Conservation (phyloP, 306 rosid species). For the Oxytropis ochrocephala region DNA sequence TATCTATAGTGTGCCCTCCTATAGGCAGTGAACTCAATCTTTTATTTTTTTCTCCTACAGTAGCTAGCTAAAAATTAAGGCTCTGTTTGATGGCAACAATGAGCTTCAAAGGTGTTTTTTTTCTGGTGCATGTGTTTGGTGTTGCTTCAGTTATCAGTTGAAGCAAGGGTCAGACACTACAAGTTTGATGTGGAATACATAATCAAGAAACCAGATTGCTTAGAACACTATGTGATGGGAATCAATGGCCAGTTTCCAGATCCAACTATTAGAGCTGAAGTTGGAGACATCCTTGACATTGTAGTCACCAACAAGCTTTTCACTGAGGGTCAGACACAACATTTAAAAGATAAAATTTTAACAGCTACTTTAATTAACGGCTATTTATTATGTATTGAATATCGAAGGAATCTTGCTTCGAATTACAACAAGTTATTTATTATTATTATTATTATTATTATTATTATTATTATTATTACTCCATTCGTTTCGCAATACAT, state of each 20-base stretch:
- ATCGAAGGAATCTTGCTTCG: too few species aligned
- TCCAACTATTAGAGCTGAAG: slow-evolving; percentile 59
- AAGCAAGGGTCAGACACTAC: slow-evolving; percentile 33
- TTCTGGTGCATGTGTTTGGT: slow-evolving; percentile 23
- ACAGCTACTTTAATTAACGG: too few species aligned
- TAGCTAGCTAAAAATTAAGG: background rate
- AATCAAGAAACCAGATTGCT: slow-evolving; percentile 44
- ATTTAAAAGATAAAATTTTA: too few species aligned
- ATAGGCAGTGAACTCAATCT: too few species aligned
- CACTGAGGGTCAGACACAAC: too few species aligned
- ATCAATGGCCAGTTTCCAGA: slow-evolving; percentile 84
- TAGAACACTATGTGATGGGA: slow-evolving; percentile 61
- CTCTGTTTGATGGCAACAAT: background rate
- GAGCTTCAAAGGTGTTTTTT: slow-evolving; percentile 8
- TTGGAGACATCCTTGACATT: slow-evolving; percentile 52
- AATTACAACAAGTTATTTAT: too few species aligned
- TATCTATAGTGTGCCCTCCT: too few species aligned
- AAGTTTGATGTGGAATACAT: slow-evolving; percentile 58
- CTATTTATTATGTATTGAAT: too few species aligned
- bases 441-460: too few species aligned
- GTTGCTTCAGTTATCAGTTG: background rate
- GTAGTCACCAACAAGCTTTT: slow-evolving; percentile 59
- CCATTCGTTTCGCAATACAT: too few species aligned
- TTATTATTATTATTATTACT: too few species aligned
- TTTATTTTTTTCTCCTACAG: too few species aligned